Conservation (phyloP, 139 green algal genomes). For the Picochlorum sp. region DNA sequence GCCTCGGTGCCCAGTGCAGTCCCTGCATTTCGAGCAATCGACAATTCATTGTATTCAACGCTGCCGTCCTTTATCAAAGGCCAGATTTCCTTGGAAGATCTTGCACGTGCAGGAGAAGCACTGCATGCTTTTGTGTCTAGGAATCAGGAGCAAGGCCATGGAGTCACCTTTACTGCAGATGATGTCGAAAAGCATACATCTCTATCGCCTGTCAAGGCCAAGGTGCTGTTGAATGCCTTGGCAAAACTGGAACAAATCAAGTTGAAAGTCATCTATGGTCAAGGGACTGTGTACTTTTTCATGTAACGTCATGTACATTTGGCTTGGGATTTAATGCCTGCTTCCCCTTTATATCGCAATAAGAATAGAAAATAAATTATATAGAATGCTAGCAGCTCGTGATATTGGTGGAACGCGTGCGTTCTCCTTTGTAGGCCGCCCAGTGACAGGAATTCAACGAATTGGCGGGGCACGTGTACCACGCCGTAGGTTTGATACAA, state of each 20-base stretch:
- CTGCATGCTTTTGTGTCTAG: constrained; percentile 5
- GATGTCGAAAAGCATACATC: constrained; percentile 15
- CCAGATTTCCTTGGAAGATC: constrained; percentile 18
- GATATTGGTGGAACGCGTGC: too few species aligned
- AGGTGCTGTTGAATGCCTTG: constrained; percentile 22
- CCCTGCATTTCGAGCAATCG: constrained; percentile 8
- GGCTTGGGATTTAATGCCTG: background rate
- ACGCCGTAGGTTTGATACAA: background rate
- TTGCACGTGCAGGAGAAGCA: constrained; percentile 10
- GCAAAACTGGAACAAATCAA: constrained; percentile 26
- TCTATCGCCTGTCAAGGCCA: constrained; percentile 17
- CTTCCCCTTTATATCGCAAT: too few species aligned
- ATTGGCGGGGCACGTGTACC: too few species aligned
- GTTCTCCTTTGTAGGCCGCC: too few species aligned
- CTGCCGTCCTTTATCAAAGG: constrained; percentile 24
- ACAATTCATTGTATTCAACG: constrained; percentile 2
- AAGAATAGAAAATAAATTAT: too few species aligned
- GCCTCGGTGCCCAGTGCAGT: constrained; percentile 5
- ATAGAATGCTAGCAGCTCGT: too few species aligned
- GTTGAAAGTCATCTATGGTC: constrained; percentile 22
- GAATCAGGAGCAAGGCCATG: background rate
- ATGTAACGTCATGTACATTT: background rate
- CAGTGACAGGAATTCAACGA: too few species aligned
- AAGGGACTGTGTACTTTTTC: constrained; percentile 15
- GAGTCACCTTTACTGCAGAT: constrained; percentile 12